Base-by-base conservation (phyloP, 176 grass and related monocot genomes). In the Musa schizocarpa region DNA sequence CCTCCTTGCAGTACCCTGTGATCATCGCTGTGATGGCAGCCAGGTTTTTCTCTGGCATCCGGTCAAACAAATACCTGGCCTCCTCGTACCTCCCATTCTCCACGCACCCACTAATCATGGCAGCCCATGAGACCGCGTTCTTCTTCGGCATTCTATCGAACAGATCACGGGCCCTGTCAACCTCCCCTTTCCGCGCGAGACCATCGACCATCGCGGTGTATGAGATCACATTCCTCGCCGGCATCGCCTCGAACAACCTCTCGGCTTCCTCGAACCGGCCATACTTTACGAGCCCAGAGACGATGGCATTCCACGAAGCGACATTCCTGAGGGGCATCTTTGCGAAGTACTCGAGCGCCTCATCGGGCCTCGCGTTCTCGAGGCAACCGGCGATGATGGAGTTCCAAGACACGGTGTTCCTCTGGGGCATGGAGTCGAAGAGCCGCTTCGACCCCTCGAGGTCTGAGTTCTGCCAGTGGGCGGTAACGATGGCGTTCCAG, bases 391-490 rank as follows among this genome's bases (percentile, higher is more conserved):
- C 27, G 24, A 92, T 63, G 50, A 96, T 77, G 26, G 89, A 92
- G 78, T 96, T 96, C 92, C 92, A 96, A 48, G 92, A 96, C 76
- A 96, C 82, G 81, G 89, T 61, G 82, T 92, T 78, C 49, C 87
- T 82, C 68, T 82, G 71, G 13, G 87, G 92, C 85, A 96, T 92
- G 50, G 62, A 76, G 68, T 88, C 76, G 68, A 96, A 96, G 76
- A 96, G 75, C 51, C 81, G 27, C 73, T 79, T 84, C 61, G 87
- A 78, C 16, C 82, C 89, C 68, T 72, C 57, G 25, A 92, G 77
- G 74, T 86, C 82, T 22, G 65, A 79, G 57, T 81, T 91, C 71
- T 82, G 82, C 92, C 92, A 96, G 52, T 88, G 83, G 56, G 85
- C 89, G 10, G 87, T 92, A 73, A 96, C 49, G 76, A 89, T 84